Base-by-base conservation (phyloP, 2,329 filamentous ascomycete genomes). In the Colletotrichum ledebouriae region DNA sequence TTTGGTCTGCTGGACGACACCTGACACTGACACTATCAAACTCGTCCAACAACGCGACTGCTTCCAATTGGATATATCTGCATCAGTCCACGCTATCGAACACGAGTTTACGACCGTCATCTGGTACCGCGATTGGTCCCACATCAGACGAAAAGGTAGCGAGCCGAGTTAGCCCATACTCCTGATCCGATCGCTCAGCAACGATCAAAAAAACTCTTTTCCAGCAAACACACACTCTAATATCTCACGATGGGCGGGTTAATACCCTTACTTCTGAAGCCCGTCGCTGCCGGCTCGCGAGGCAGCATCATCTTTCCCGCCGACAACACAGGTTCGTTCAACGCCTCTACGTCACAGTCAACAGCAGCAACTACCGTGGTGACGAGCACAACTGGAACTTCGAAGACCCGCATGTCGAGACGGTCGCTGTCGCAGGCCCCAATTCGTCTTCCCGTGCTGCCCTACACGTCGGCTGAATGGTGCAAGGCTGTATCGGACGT, bases 401-500 rank as follows among this genome's bases (percentile, higher is more conserved):
- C 72, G 6, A 76, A 71, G 47, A 22, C 70, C 42, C 74, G 73
- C 59, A 73, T 73, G 15, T 55, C 72, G 7, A 75, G 70, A 52
- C 64, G 69, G 9, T 70, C 68, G 17, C 70, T 71, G 4, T 59
- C 70, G 63, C 55, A 76, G 59, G 59, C 72, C 34, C 73, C 75
- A 4, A 67, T 72, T 15, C 63, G 72, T 11, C 63, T 77, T 11
- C 72, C 72, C 39, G 74, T 75, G 9, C 74, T 85, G 11, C 84
- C 84, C 2, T 80, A 79, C 64, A 86, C 82, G 0, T 68, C 79
- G 2, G 73, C 76, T 3, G 86, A 88, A 53, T 89, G 87, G 87
- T 83, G 78, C 70, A 80, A 77, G 59, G 77, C 83, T 6, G 80
- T 89, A 60, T 75, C 78, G 22, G 85, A 88, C 42, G 80, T 88